A percentile compares a stretch with the other conserved stretches of the same genome.
Conservation (phyloP, 2,329 filamentous ascomycete species). For the Trichoderma gracile region DNA sequence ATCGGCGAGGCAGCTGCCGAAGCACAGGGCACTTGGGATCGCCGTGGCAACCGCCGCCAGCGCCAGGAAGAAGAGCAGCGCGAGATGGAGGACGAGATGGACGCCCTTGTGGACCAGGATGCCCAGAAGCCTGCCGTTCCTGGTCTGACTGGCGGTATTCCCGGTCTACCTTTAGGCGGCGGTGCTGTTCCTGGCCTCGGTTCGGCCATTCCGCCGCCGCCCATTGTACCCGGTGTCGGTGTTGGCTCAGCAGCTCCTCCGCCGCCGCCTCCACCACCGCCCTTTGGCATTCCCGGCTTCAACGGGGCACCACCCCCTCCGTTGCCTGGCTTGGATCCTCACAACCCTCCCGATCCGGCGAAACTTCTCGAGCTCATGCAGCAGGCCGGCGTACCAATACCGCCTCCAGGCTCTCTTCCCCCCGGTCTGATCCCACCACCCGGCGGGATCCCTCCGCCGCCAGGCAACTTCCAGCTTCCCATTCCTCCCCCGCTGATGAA, state of each 20-base stretch:
- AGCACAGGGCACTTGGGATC: conserved; percentile 91
- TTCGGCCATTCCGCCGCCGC: conserved; percentile 46
- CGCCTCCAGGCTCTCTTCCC: conserved; percentile 51
- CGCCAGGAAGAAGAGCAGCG: conserved; percentile 91
- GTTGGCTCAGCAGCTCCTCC: conserved; percentile 43
- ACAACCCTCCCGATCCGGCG: conserved; percentile 61
- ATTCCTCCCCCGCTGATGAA: conserved; percentile 45
- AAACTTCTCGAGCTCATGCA: conserved; percentile 66
- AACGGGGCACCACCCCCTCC: conserved; percentile 51
- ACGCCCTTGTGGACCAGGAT: conserved; percentile 89
- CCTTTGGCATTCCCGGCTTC: conserved; percentile 55
- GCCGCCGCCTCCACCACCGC: conserved; percentile 47
- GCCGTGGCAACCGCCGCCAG: conserved; percentile 73
- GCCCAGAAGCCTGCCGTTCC: conserved; percentile 52
- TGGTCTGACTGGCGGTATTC: conserved; percentile 49
- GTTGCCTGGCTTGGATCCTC: conserved; percentile 58
- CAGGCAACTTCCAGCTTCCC: conserved; percentile 39
- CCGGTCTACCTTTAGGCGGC: conserved; percentile 51
- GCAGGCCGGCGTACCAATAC: conserved; percentile 63
- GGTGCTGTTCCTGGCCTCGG: conserved; percentile 45
- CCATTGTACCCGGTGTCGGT: conserved; percentile 54
- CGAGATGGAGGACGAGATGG: conserved; percentile 88
- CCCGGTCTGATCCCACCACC: conserved; percentile 49
- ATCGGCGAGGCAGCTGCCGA: conserved; percentile 92
- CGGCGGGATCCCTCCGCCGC: conserved; percentile 38